These are phyloP conservation scores for Penicillium canariense DNA, from an alignment of 495 filamentous ascomycete species.

Conservation along the genomic window DNA sequence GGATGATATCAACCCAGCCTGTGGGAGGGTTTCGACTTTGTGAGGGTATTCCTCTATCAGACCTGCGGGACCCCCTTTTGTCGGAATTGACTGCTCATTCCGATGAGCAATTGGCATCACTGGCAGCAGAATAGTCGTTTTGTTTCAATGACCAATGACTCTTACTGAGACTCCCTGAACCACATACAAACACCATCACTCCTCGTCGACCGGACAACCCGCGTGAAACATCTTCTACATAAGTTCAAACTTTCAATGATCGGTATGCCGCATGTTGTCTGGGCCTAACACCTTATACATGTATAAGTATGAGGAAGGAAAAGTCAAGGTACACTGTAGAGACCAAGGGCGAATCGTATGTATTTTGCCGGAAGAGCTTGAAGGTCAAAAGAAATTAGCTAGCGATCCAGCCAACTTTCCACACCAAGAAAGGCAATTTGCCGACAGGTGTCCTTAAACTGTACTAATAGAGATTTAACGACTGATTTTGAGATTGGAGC, in stretches of 20 bases:
- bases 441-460: slow-evolving; percentile 27
- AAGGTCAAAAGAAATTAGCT: background rate
- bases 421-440: background rate
- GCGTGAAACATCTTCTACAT: slow-evolving; percentile 3
- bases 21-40: too few species aligned
- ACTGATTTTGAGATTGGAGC: slow-evolving; percentile 5
- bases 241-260: slow-evolving; percentile 22
- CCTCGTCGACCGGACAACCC: slow-evolving; percentile 14
- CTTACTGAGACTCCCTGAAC: slow-evolving; percentile 27
- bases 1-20: too few species aligned
- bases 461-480: slow-evolving; percentile 22
- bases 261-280: slow-evolving; percentile 16
- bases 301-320: slow-evolving; percentile 16
- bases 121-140: slow-evolving; percentile 1
- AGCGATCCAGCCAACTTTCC: background rate
- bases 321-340: slow-evolving; percentile 4
- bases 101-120: background rate
- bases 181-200: slow-evolving; percentile 28
- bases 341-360: background rate
- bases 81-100: background rate
- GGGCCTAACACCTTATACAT: slow-evolving; percentile 24
- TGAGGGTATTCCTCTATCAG: background rate
- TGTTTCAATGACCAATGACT: slow-evolving; percentile 16
- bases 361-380: background rate
- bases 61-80: background rate